Base-by-base conservation (phyloP, 139 green algal species). In the Chara braunii region DNA sequence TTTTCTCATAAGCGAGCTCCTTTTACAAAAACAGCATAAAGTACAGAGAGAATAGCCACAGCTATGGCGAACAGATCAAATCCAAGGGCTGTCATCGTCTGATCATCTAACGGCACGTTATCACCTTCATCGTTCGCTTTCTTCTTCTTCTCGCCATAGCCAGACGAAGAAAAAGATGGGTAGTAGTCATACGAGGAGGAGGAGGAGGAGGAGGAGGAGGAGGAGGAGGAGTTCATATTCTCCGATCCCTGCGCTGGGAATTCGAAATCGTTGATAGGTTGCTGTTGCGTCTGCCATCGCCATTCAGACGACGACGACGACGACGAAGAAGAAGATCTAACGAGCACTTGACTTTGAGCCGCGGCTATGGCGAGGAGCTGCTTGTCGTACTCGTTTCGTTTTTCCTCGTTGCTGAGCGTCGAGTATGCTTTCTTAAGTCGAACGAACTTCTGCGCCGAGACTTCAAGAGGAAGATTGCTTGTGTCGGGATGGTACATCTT, bases 391-490 rank as follows among this genome's bases (percentile, higher is more conserved):
- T 70, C 52, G 51, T 54, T 30, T 12, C 62, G 62, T 3, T 50
- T 32, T 42, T 71, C 62, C 6, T 29, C 12, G 24, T 22, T 70
- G 24, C 24, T 70, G 35, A 71, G 52, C n/a, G 67, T 33, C 12
- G 14, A 30, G 62, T 71, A 44, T 14, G 62, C 62, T 33, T 71
- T 28, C 9, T 72, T 72, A 2, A 71, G 62, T 8, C 54, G 62
- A 37, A 71, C 62, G 22, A 71, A 71, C 62, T 71, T 71, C 24
- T 69, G 51, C 51, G 34, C 62, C 18, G 62, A 51, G 31, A 71
- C 2, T 30, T 71, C 35, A 26, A 71, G 31, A n/a, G 62, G 62
- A 28, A 71, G 62, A 9, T 32, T 22, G 9, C 52, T 71, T 7
- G 62, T 70, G 52, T 71, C 62, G 12, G 62, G 62, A 33, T 71